These are phyloP conservation scores for Pestalotiopsis sp. DNA, from an alignment of 2,329 filamentous ascomycete species.

Conservation along the genomic window DNA sequence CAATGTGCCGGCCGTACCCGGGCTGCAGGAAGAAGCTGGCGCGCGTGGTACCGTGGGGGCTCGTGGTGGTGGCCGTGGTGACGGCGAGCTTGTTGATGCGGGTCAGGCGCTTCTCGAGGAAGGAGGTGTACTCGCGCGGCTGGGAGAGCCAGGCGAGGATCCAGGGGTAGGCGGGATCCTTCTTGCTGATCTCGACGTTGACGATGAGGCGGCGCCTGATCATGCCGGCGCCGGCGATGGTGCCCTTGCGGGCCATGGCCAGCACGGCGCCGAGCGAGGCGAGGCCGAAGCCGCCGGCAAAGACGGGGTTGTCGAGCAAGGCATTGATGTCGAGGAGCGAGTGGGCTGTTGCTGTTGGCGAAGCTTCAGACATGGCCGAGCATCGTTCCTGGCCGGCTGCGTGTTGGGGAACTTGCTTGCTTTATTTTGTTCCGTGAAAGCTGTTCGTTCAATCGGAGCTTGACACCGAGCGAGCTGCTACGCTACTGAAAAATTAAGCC, in stretches of 20 bases:
- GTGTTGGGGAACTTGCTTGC: neutral
- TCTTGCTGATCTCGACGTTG: constrained; percentile 92
- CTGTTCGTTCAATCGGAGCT: neutral
- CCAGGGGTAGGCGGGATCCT: constrained; percentile 93
- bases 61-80: constrained; percentile 55
- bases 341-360: constrained; percentile 17
- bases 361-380: constrained; percentile 30
- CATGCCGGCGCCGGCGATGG: constrained; percentile 72
- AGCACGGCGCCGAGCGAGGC: constrained; percentile 83
- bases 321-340: constrained; percentile 53
- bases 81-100: constrained; percentile 63
- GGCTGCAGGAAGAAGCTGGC: constrained; percentile 89
- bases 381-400: constrained; percentile 1
- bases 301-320: constrained; percentile 65
- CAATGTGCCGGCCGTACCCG: constrained; percentile 84
- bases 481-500: neutral
- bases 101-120: constrained; percentile 59
- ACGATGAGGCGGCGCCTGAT: constrained; percentile 86
- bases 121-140: constrained; percentile 68
- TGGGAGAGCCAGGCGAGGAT: constrained; percentile 92
- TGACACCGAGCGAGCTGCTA: neutral
- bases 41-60: constrained; percentile 68
- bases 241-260: constrained; percentile 77
- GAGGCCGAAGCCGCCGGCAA: constrained; percentile 81
- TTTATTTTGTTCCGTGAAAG: neutral